phyloP scores from a whole-genome alignment of 2,329 filamentous ascomycete genomes.

The Botrytis fabae region DNA sequence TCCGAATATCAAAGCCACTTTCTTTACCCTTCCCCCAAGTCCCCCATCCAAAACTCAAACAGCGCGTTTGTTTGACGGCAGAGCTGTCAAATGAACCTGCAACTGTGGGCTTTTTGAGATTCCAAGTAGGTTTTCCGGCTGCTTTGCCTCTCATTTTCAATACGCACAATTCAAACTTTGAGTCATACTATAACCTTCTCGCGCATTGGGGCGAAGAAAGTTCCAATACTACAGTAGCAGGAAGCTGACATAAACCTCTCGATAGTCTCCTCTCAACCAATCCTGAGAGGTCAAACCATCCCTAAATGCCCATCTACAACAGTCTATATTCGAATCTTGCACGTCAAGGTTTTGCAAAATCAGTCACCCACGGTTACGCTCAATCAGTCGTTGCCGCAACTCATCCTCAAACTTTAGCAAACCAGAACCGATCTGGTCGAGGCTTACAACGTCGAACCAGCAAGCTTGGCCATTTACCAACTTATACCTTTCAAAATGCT shows the following conservation, averaged over 20 bases:
- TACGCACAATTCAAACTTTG: background rate
- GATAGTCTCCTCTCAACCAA: constrained; percentile 41
- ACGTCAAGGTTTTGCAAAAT: constrained; percentile 96
- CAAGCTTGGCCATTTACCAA: constrained; percentile 51
- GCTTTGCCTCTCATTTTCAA: constrained; percentile 6
- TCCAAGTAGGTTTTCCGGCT: constrained; percentile 23
- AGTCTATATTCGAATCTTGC: constrained; percentile 77
- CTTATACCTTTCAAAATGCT: constrained; percentile 71
- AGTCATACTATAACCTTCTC: constrained; percentile 3
- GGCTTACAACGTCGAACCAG: constrained; percentile 52
- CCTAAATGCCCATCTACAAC: constrained; percentile 88
- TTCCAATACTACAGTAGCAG: background rate
- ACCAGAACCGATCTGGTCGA: constrained; percentile 66
- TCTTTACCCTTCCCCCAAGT: constrained; percentile 16
- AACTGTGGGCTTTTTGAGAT: constrained; percentile 44
- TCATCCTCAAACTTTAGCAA: constrained; percentile 76
- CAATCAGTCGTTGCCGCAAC: constrained; percentile 96
- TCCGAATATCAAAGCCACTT: constrained; percentile 10
- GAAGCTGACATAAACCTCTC: constrained; percentile 24
- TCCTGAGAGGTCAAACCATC: constrained; percentile 63
- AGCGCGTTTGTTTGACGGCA: constrained; percentile 93
- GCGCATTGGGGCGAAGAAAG: background rate
- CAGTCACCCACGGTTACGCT: constrained; percentile 95
- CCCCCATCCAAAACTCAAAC: constrained; percentile 39
- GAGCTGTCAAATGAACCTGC: constrained; percentile 99